Evolutionary conservation across 164 flowering plant species (phyloP), one percentile per base, ranked within the genome.

Genomic region (Vitis cinerea): DNA sequence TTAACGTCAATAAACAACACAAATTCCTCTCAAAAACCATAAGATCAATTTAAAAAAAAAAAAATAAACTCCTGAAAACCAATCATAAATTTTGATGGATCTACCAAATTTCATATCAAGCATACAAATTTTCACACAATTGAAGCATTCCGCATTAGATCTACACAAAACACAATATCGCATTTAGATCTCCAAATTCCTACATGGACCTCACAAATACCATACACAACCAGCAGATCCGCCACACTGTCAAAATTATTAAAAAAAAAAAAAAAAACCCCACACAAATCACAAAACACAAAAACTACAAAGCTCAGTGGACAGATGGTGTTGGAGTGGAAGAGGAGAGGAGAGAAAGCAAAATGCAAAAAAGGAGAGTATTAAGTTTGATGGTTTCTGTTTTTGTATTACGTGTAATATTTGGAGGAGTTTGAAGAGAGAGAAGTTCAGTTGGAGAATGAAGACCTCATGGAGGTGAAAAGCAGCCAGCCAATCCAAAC

Each of bases 391-490:
- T 59, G 27, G 27, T 23, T 13, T 17, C 13, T 59, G 44, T 23
- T 59, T 27, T 59, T 23, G 9, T 59, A 12, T 59, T 59, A 10
- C 4, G 11, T 57, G 14, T 59, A 1, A 10, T 9, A 4, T 59
- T 50, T 10, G 66, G 27, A 56, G 23, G 30, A 19, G 27, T 23
- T 23, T 15, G 27, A 57, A 57, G 55, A 49, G 66, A 63, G 54
- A 63, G 66, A 63, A 15, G 50, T 49, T 50, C 66, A 1, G 66
- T 63, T 63, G 66, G 66, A 14, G 27, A 63, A 50, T 50, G 66
- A 63, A 19, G 66, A 31, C 15, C 53, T 63, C 44, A 53, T 63
- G 66, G 54, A 63, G n/a, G 16, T 5, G n/a, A 4, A 13, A 12
- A n/a, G 56, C 56, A 53, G 56, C 56, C 56, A 53, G 56, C 56